phyloP scores from a whole-genome alignment of 768 basidiomycete species.

The Fomitopsis serialis region DNA sequence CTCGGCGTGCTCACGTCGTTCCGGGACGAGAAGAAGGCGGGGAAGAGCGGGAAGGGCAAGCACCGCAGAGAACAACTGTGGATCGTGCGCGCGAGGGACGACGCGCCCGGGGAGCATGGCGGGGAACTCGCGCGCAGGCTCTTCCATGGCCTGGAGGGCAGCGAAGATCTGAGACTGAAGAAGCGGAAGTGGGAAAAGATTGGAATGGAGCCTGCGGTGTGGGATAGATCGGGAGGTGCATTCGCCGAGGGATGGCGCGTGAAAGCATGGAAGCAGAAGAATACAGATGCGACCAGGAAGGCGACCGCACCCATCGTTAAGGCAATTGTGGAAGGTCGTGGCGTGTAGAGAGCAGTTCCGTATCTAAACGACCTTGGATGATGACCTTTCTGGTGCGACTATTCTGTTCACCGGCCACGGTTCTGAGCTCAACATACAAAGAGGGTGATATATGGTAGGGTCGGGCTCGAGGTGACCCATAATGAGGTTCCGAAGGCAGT shows the following conservation, averaged over 20 bases:
- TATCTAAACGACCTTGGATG: too few relatives aligned
- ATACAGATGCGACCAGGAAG: conserved; percentile 59
- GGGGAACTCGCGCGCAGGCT: conserved; percentile 40
- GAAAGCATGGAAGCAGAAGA: conserved; percentile 62
- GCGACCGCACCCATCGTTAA: conserved; percentile 62
- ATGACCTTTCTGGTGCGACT: too few relatives aligned
- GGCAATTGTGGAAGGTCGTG: conserved; percentile 50
- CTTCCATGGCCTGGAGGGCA: conserved; percentile 56
- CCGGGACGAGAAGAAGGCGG: conserved; percentile 36
- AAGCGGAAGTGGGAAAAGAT: conserved; percentile 26
- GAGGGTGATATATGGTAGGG: too few relatives aligned
- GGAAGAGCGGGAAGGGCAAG: conserved; percentile 46
- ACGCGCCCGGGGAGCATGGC: too few relatives aligned
- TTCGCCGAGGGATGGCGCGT: conserved; percentile 24
- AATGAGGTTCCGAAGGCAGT: too few relatives aligned
- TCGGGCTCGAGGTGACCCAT: too few relatives aligned
- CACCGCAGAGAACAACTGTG: conserved; percentile 64
- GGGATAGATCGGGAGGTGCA: conserved; percentile 25
- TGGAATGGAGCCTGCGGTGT: conserved; percentile 12
- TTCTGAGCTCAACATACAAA: too few relatives aligned
- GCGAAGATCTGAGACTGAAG: conserved; percentile 45
- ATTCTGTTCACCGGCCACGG: too few relatives aligned
- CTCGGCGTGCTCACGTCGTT: conserved; percentile 82
- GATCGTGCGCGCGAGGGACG: conserved; percentile 44
- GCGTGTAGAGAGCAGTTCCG: too few relatives aligned